Conservation (phyloP, 1,139 yeast species). For the Taphrina wiesneri region DNA sequence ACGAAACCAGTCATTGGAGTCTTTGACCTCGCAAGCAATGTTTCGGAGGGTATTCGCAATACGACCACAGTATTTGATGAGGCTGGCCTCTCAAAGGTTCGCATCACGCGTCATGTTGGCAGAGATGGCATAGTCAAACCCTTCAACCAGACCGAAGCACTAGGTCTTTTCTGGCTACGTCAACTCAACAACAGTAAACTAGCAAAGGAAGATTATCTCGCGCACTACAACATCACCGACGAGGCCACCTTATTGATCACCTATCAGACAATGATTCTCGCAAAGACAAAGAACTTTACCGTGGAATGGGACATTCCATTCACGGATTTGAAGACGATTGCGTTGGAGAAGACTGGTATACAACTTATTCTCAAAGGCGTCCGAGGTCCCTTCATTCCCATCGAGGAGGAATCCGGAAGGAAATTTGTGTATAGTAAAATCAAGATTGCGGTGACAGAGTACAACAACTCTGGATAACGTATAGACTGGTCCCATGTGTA, state of each 20-base stretch:
- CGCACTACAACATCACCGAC: constrained; percentile 75
- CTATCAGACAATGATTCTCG: constrained; percentile 65
- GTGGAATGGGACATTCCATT: constrained; percentile 67
- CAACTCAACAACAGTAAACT: constrained; percentile 76
- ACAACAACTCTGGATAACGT: constrained; percentile 20
- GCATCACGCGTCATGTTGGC: constrained; percentile 76
- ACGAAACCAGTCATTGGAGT: constrained; percentile 96
- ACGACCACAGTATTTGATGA: constrained; percentile 89
- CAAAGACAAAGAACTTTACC: constrained; percentile 62
- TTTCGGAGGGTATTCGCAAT: constrained; percentile 89
- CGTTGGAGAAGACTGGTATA: constrained; percentile 79
- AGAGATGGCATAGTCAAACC: constrained; percentile 71
- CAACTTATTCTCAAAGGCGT: constrained; percentile 62
- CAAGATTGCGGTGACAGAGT: constrained; percentile 61
- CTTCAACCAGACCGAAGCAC: constrained; percentile 79
- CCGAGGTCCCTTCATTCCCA: constrained; percentile 76
- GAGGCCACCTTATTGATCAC: constrained; percentile 78
- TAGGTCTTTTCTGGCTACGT: constrained; percentile 92
- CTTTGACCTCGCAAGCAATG: constrained; percentile 87
- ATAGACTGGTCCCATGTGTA: not conserved
- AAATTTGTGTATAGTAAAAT: constrained; percentile 70
- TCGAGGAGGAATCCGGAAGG: constrained; percentile 67
- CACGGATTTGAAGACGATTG: constrained; percentile 64
- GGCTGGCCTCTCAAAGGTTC: constrained; percentile 73
- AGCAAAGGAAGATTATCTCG: constrained; percentile 71